Evolutionary conservation across 2,329 filamentous ascomycete species (phyloP).

Genomic region (Aspergillus sp.): DNA sequence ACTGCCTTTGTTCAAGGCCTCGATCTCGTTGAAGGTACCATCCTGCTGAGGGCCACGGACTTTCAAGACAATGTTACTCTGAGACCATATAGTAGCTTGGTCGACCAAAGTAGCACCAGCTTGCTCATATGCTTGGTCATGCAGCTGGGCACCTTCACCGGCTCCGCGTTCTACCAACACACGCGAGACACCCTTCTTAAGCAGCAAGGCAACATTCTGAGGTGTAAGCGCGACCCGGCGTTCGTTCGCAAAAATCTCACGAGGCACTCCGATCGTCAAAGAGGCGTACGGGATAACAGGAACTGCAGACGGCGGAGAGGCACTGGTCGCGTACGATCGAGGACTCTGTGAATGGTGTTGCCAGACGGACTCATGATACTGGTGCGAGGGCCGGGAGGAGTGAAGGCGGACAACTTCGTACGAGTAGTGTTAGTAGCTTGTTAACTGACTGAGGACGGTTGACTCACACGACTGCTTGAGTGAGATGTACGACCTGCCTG

Average conservation of each 20-base stretch:
- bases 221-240: slow-evolving; percentile 82
- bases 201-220: slow-evolving; percentile 74
- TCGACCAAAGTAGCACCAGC: slow-evolving; percentile 78
- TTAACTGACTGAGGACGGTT: neutral
- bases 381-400: slow-evolving; percentile 10
- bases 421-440: slow-evolving; percentile 6
- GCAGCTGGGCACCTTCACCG: slow-evolving; percentile 74
- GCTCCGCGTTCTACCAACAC: slow-evolving; percentile 79
- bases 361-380: slow-evolving; percentile 6
- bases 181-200: slow-evolving; percentile 80
- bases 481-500: slow-evolving; percentile 22
- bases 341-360: slow-evolving; percentile 15
- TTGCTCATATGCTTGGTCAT: slow-evolving; percentile 72
- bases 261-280: slow-evolving; percentile 75
- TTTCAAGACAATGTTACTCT: slow-evolving; percentile 79
- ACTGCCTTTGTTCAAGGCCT: slow-evolving; percentile 65
- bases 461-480: slow-evolving; percentile 25
- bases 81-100: slow-evolving; percentile 66
- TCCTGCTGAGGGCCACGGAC: slow-evolving; percentile 70
- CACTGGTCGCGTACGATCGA: slow-evolving; percentile 24
- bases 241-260: slow-evolving; percentile 76
- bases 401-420: slow-evolving; percentile 19
- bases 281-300: slow-evolving; percentile 61
- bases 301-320: slow-evolving; percentile 22
- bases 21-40: slow-evolving; percentile 63